Evolutionary conservation across 352 stramenopile genomes (phyloP), one percentile per base, ranked within the genome.

Genomic region (Pythium sukuiense): DNA sequence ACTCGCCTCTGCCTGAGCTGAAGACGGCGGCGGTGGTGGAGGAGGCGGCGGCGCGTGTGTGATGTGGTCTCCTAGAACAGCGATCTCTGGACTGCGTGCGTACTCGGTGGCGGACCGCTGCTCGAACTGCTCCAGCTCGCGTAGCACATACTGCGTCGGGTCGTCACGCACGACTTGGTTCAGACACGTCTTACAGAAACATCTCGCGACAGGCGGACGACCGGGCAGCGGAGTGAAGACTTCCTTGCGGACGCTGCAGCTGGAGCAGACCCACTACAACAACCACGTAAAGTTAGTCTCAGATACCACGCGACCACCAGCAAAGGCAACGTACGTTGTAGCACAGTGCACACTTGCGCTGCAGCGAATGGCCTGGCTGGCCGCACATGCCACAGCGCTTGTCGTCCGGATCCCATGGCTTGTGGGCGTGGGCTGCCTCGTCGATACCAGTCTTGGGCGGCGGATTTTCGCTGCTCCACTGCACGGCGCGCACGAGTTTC

Each of bases 151-250:
- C 41, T 76, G 52, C 29, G 73, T 74, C 20, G 81, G 70, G 63
- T 91, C 79, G 41, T 86, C 76, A 9, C 68, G 77, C 24, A 85
- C 49, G 39, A 89, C 76, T 32, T 76, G 85, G 27, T 65, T 65
- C 30, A 88, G 66, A 55, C 83, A 91, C 54, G 77, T 66, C 45
- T 79, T 78, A 56, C 83, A 91, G 49, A 91, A 87, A 67, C 80
- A 89, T 7, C 79, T 76, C 1, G 80, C 66, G 0, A 78, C 45
- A 5, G 66, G 59, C 0, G 69, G 63, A 2, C 65, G 55, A 0
- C 63, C 61, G 0, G 61, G 57, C 5, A 68, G 58, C n/a, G 72
- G 71, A 1, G 73, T 67, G 41, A 81, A 67, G 43, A 80, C 79
- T 48, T 88, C 79, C 50, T 76, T 76, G 1, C 76, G 73, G 4